Evolutionary conservation across 257 asterid genomes (phyloP), one percentile per base, ranked within the genome.

Genomic region (Solanum chiquidenum): DNA sequence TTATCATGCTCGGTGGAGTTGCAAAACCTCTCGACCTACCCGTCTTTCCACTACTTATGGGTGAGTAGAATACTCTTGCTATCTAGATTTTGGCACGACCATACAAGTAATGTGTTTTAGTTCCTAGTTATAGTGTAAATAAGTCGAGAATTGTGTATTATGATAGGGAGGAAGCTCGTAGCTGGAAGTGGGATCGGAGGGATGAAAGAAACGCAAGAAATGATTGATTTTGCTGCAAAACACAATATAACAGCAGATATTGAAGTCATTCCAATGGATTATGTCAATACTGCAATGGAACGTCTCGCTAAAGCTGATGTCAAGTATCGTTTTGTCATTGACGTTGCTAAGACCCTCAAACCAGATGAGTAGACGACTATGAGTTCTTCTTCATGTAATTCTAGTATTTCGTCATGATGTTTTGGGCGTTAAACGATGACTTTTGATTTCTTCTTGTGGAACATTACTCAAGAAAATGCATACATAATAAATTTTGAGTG

Each of bases 241-340:
- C 89, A 90, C 86, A 90, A 90, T 35, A 86, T 90, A 64, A 88
- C 90, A 23, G 86, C 92, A 38, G 89, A 90, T 83, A 31, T 90
- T 40, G 92, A 90, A 91, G 86, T 93, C 33, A 86, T 93, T 37
- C 91, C 92, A 3, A 88, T 90, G 44, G 94, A 93, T 38, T 92
- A 93, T 80, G 87, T 93, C 11, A 92, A 93, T 90, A 91, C 92
- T 0, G 94, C 94, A 1, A 91, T 93, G 90, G 95, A 93, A 2
- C 92, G 95, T 12, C 94, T 93, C 6, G 66, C 75, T 20, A 93
- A 91, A 18, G 87, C 90, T 6, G 94, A 93, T 58, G 94, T 92
- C 29, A 93, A 91, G 88, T 93, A 93, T 76, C 89, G 95, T 5
- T 94, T 94, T 55, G 96, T 94, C 5, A 86, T 93, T 2, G 95